Base-by-base conservation (phyloP, 1,284 basidiomycete species). In the Moesziomyces globuligerus region DNA sequence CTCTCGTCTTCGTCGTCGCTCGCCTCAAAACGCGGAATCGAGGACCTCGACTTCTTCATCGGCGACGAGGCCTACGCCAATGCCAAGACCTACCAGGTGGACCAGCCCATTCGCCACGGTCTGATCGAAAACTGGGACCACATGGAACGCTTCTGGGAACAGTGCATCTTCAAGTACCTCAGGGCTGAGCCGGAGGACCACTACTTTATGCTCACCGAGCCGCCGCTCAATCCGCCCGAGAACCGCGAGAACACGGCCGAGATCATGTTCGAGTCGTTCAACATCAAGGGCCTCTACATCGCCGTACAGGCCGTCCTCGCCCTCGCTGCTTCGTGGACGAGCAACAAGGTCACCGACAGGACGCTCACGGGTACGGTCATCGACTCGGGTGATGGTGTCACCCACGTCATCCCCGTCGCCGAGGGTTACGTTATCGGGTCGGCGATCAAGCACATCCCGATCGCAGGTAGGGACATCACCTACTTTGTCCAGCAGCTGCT, bases 41-140 rank as follows among this genome's bases (percentile, higher is more conserved):
- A 99, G 84, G 96, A 99, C 83, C 90, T 98, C 72, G 96, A 99
- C 85, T 99, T 98, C 86, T 97, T 91, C 87, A 99, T 99, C 84
- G 96, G 96, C 61, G 93, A 98, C 83, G 95, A 98, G 83, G 96
- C 96, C 1, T 87, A 98, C 25, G 92, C 92, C 26, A 97, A 98
- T 82, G 89, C 90, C 38, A 97, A 94, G 86, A 81, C 80, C 38
- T 99, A 98, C 85, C 90, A 91, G 38, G 88, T 98, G 17, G 91
- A 95, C 84, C 97, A 98, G 84, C 96, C 96, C 21, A 98, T 98
- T 81, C 89, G 92, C 54, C 96, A 99, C 83, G 96, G 96, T 36
- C 90, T 93, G 89, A 97, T 98, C 81, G 96, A 98, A 74, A 98
- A 98, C 83, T 99, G 96, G 96, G 96, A 98, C 85, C 89, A 96